Conservation (phyloP, 2,329 filamentous ascomycete genomes). For the Colletotrichum sp. region DNA sequence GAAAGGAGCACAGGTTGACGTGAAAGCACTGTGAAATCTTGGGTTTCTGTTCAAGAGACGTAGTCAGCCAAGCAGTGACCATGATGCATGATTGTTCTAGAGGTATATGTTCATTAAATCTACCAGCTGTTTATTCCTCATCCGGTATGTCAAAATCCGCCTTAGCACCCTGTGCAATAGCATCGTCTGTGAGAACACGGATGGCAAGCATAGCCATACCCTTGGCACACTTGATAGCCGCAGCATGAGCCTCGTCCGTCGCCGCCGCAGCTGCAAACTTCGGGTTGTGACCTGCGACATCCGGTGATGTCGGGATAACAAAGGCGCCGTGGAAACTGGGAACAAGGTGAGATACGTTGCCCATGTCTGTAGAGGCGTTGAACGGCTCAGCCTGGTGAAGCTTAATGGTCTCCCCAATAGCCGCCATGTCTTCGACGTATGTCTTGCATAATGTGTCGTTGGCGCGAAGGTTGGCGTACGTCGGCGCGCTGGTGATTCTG, state of each 20-base stretch:
- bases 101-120: neutral
- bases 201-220: slow-evolving; percentile 45
- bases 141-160: slow-evolving; percentile 5
- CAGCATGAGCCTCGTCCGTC: slow-evolving; percentile 41
- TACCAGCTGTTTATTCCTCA: neutral
- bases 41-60: neutral
- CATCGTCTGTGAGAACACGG: slow-evolving; percentile 31
- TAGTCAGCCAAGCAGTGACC: neutral
- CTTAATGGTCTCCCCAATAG: slow-evolving; percentile 40
- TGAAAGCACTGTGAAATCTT: neutral
- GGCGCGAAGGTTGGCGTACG: slow-evolving; percentile 50
- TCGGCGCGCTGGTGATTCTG: slow-evolving; percentile 28
- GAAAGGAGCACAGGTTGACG: neutral
- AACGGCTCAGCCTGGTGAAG: slow-evolving; percentile 38
- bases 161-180: neutral
- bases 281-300: slow-evolving; percentile 42
- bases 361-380: slow-evolving; percentile 53
- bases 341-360: slow-evolving; percentile 52
- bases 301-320: slow-evolving; percentile 40
- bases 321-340: slow-evolving; percentile 56
- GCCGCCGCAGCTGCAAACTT: slow-evolving; percentile 49
- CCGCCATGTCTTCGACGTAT: slow-evolving; percentile 49
- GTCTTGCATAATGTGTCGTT: slow-evolving; percentile 48
- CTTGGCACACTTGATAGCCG: slow-evolving; percentile 49
- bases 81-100: neutral